These are phyloP conservation scores for Cinchona pubescens DNA, from an alignment of 257 asterid species.

Conservation along the genomic window DNA sequence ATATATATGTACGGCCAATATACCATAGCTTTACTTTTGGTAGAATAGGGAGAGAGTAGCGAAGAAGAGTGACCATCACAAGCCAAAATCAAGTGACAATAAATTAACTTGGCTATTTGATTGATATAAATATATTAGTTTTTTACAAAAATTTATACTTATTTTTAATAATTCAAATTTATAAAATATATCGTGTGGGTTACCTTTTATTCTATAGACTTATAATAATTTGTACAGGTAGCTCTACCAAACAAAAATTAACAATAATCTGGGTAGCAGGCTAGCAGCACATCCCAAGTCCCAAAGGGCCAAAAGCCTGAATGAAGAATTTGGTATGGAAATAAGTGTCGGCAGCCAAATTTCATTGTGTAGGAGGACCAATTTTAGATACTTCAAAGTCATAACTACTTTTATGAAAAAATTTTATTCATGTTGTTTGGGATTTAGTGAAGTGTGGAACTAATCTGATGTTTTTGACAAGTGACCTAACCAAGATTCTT, in stretches of 20 bases:
- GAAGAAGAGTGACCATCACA: slow-evolving; percentile 31
- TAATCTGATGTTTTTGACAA: slow-evolving; percentile 18
- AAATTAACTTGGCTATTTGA: too few species aligned
- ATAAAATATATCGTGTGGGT: too few species aligned
- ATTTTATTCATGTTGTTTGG: not conserved
- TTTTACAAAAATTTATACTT: too few species aligned
- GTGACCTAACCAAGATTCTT: slow-evolving; percentile 21
- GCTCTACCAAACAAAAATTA: too few species aligned
- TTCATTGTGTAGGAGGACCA: slow-evolving; percentile 32
- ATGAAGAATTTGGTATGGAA: slow-evolving; percentile 22
- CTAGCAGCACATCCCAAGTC: slow-evolving; percentile 28
- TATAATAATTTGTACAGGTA: too few species aligned
- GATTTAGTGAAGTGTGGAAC: slow-evolving; percentile 17
- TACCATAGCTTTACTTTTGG: not conserved
- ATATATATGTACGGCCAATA: not conserved
- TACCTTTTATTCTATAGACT: too few species aligned
- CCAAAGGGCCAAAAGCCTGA: slow-evolving; percentile 12
- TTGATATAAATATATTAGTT: too few species aligned
- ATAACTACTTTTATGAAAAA: not conserved
- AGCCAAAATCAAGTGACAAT: not conserved
- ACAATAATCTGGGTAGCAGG: too few species aligned
- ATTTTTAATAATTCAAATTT: too few species aligned
- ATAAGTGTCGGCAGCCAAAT: slow-evolving; percentile 69
- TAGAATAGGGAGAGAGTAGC: not conserved
- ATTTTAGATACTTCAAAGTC: not conserved